Base-by-base conservation (phyloP, 352 stramenopile species). In the Pelagophyceae sp. region DNA sequence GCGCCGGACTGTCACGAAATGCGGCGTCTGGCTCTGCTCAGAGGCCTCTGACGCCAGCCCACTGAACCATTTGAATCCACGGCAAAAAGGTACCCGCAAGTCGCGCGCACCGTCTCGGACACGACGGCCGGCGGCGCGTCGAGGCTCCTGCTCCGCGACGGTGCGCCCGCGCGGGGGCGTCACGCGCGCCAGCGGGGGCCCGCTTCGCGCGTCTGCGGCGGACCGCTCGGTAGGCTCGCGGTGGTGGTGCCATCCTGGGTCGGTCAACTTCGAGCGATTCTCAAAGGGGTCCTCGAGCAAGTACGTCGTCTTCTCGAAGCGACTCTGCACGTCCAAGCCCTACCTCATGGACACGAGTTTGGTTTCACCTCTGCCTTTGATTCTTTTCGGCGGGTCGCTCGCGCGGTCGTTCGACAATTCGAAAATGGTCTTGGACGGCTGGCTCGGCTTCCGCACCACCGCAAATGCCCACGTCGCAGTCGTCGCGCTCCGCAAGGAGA, bases 271-370 rank as follows among this genome's bases (percentile, higher is more conserved):
- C 37, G 33, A 74, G 38, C 11, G 1, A 15, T 27, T 71, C 15
- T 27, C 15, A 15, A 6, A 31, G 15, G 0, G 33, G n/a, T 23
- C 17, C 35, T 17, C 31, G 35, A 1, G 5, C 35, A 33, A 37
- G 23, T 74, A 60, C 67, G 35, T 74, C 67, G 67, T 74, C 67
- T 74, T 35, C 67, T n/a, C 19, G 15, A 25, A 89, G 27, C 85
- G 90, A 63, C 84, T 92, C 51, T 90, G 98, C 58, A 95, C 97
- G 81, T 99, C 96, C 0, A 96, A 88, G 78, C 98, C 98, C 83
- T 99, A 98, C 82, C 88, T 98, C 6, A 90, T 95, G 63, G 94
- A 99, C 78, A 92, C 86, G 76, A 98, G 95, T 25, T 95, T 96
- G 82, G 91, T 98, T 31, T 91, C 90, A 60, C 91, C 94, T 20